Percentiles rank a stretch among this genome's conserved stretches.
phyloP scores from a whole-genome alignment of 352 stramenopile species.

The Stramenopiles sp. region DNA sequence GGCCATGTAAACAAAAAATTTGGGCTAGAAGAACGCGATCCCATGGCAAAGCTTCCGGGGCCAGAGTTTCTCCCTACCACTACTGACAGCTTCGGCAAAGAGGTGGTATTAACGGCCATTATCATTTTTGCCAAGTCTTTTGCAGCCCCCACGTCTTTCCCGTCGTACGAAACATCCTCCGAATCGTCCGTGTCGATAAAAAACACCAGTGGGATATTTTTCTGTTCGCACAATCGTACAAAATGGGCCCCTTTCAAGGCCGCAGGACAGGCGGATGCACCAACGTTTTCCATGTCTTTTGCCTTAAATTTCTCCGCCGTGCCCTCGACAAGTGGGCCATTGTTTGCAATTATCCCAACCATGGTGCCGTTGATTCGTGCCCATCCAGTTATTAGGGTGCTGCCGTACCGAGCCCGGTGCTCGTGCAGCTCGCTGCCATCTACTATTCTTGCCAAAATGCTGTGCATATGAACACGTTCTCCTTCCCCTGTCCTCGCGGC shows the following conservation, averaged over 20 bases:
- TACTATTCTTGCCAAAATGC: constrained; percentile 83
- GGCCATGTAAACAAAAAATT: constrained; percentile 96
- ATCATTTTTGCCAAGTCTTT: constrained; percentile 91
- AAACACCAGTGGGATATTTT: constrained; percentile 85
- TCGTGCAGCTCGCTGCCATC: constrained; percentile 89
- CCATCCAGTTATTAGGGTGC: constrained; percentile 90
- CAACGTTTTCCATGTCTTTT: background rate
- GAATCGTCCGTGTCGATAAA: constrained; percentile 96
- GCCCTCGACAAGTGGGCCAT: constrained; percentile 86
- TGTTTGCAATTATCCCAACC: constrained; percentile 92
- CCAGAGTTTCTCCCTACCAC: constrained; percentile 89
- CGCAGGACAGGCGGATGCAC: background rate
- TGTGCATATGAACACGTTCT: constrained; percentile 82
- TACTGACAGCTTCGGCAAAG: constrained; percentile 90
- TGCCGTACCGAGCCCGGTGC: constrained; percentile 89
- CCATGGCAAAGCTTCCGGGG: constrained; percentile 92
- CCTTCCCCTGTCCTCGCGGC: constrained; percentile 69
- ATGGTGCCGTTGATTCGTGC: constrained; percentile 76
- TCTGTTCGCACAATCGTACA: constrained; percentile 87
- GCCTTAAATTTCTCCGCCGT: constrained; percentile 22
- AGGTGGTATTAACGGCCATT: constrained; percentile 68
- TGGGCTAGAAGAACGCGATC: constrained; percentile 78
- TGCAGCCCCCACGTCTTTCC: constrained; percentile 78
- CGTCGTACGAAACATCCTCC: constrained; percentile 88
- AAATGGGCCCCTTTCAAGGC: constrained; percentile 83